These are phyloP conservation scores for Trichocladium uniseriatum DNA, from an alignment of 495 filamentous ascomycete species.

Conservation along the genomic window DNA sequence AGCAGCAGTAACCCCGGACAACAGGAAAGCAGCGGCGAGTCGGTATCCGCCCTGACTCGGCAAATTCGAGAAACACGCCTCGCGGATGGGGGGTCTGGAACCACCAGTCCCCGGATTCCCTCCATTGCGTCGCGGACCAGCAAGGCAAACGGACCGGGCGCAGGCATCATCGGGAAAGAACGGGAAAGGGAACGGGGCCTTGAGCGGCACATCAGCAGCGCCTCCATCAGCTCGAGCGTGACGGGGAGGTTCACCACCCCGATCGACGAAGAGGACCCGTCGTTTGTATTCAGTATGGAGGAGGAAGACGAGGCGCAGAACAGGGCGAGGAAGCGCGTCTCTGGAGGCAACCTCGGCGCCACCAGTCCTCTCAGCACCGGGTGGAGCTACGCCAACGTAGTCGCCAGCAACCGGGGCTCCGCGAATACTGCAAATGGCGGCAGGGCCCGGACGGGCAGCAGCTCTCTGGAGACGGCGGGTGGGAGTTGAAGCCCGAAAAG, in stretches of 20 bases:
- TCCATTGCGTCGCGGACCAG: slow-evolving; percentile 26
- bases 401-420: slow-evolving; percentile 20
- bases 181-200: slow-evolving; percentile 26
- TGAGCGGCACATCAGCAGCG: slow-evolving; percentile 46
- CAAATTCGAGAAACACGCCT: slow-evolving; percentile 53
- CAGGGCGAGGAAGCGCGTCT: slow-evolving; percentile 34
- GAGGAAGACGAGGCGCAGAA: slow-evolving; percentile 54
- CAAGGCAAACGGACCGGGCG: slow-evolving; percentile 20
- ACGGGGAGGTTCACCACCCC: slow-evolving; percentile 49
- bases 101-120: slow-evolving; percentile 33
- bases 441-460: slow-evolving; percentile 3
- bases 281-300: slow-evolving; percentile 76
- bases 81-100: slow-evolving; percentile 30
- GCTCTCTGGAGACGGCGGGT: slow-evolving; percentile 14
- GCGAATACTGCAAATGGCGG: slow-evolving; percentile 10
- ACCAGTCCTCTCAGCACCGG: slow-evolving; percentile 26
- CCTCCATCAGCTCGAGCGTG: slow-evolving; percentile 41
- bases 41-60: slow-evolving; percentile 61
- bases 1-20: slow-evolving; percentile 27
- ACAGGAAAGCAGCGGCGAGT: slow-evolving; percentile 38
- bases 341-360: slow-evolving; percentile 24
- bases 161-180: slow-evolving; percentile 27
- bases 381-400: slow-evolving; percentile 33
- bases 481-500: slow-evolving; percentile 10
- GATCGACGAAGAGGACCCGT: slow-evolving; percentile 65